Evolutionary conservation across 2,329 filamentous ascomycete species (phyloP).

Genomic region (Hymenoscyphus salicellus): DNA sequence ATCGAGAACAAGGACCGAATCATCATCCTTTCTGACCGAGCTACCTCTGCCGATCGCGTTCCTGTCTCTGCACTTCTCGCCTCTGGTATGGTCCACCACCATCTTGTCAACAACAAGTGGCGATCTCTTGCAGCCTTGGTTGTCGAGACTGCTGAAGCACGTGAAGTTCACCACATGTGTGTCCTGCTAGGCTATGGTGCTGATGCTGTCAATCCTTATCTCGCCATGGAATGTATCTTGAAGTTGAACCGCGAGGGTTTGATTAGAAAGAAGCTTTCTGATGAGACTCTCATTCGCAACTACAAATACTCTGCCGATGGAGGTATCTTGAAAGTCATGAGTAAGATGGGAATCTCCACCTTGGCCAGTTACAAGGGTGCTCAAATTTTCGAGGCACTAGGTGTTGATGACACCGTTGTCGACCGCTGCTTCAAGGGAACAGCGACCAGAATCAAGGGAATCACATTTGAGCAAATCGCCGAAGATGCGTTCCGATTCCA

Average conservation of each 20-base stretch:
- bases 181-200: constrained; percentile 95
- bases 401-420: constrained; percentile 86
- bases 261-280: constrained; percentile 82
- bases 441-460: constrained; percentile 87
- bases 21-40: constrained; percentile 85
- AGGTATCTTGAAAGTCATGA: constrained; percentile 98
- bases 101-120: constrained; percentile 94
- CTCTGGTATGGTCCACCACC: constrained; percentile 91
- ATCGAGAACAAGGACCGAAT: constrained; percentile 82
- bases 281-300: constrained; percentile 84
- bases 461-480: constrained; percentile 90
- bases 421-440: constrained; percentile 94
- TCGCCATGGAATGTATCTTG: constrained; percentile 92
- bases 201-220: constrained; percentile 90
- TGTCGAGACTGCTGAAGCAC: constrained; percentile 89
- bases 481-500: constrained; percentile 94
- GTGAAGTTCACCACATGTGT: constrained; percentile 98
- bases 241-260: constrained; percentile 94
- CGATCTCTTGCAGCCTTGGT: constrained; percentile 82
- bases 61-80: constrained; percentile 82
- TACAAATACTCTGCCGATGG: constrained; percentile 97
- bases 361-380: constrained; percentile 95
- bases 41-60: constrained; percentile 76
- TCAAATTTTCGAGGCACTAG: constrained; percentile 95
- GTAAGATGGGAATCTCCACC: constrained; percentile 98